Base-by-base conservation (phyloP, 768 basidiomycete species). In the Lentinula lateritia region DNA sequence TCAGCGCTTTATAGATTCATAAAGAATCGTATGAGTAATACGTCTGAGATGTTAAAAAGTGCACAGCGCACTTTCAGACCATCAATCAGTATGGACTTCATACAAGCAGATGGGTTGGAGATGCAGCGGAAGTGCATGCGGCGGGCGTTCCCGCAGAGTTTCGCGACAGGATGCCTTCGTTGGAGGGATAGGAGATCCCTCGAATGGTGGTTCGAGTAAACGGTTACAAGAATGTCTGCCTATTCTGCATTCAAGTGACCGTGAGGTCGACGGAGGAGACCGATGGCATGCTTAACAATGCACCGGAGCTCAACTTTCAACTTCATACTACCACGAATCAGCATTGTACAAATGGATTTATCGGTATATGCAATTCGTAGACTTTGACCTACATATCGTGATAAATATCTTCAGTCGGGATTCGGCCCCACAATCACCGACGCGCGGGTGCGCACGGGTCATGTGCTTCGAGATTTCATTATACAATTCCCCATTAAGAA, bases 171-270 rank as follows among this genome's bases (percentile, higher is more conserved):
- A 13, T 18, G 18, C 18, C 55, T 56, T 32, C 23, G 16, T 28
- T 56, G 55, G 55, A 56, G 55, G 42, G 55, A 56, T 7, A 42
- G 55, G 41, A 42, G 39, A 41, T 10, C n/a, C 5, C 23, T 56
- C 23, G 55, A 56, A 43, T 56, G 55, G 55, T 56, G 55, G 55
- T 56, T 56, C 15, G 39, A 56, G 55, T 56, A 28, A 56, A 8
- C 38, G 13, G 28, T 28, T 28, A 28, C 28, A 28, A 28, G 28
- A 3, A 39, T 39, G 38, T 39, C 13, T 39, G 38, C 13, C 28
- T 28, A 28, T 28, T 28, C 3, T 28, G 28, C 28, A 28, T 28
- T 28, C 28, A 28, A 28, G 28, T 28, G 28, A 28, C 3, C 28
- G 28, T 3, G 28, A 28, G 28, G 28, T 28, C 28, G 2, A 28